These are phyloP conservation scores for Linderina pennispora DNA, from an alignment of 192 early-diverging fungal species.

Conservation along the genomic window DNA sequence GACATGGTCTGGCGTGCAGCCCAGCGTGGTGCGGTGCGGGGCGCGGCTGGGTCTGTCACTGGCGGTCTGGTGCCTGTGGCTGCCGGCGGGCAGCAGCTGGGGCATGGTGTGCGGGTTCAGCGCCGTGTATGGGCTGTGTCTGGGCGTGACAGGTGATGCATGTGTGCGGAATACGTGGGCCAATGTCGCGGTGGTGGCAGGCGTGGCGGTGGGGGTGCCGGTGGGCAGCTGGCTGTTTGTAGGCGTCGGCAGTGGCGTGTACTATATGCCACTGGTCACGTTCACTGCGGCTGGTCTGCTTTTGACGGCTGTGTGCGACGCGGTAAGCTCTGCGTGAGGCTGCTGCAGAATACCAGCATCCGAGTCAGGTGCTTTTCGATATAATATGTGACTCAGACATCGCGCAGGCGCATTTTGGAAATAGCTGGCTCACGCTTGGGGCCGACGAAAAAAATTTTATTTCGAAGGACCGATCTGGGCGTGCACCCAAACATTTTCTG, in stretches of 20 bases:
- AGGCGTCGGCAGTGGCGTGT: conserved; percentile 1
- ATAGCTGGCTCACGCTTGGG: too few species aligned
- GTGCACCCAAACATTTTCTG: too few species aligned
- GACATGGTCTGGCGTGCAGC: neutral
- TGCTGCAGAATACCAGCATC: too few species aligned
- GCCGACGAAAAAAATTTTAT: neutral
- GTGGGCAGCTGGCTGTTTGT: conserved; percentile 13
- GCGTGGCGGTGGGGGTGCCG: conserved; percentile 3
- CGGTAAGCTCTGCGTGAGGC: too few species aligned
- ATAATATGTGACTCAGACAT: too few species aligned
- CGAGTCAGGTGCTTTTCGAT: too few species aligned
- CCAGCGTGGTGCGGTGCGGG: neutral
- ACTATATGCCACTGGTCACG: conserved; percentile 7
- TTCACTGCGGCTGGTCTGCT: conserved; percentile 9
- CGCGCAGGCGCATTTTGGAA: too few species aligned
- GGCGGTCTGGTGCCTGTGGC: conserved; percentile 23
- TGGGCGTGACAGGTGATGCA: too few species aligned
- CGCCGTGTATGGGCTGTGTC: conserved; percentile 5
- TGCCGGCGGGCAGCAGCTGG: conserved; percentile 12
- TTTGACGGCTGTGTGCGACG: neutral
- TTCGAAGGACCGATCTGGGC: too few species aligned
- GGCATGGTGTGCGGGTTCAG: conserved; percentile 9
- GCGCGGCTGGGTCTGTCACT: neutral
- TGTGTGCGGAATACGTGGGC: too few species aligned
- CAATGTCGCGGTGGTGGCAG: neutral